A percentile compares a stretch with the other conserved stretches of the same genome.
These are phyloP conservation scores for Russula compacta DNA, from an alignment of 768 basidiomycete species.

Conservation along the genomic window DNA sequence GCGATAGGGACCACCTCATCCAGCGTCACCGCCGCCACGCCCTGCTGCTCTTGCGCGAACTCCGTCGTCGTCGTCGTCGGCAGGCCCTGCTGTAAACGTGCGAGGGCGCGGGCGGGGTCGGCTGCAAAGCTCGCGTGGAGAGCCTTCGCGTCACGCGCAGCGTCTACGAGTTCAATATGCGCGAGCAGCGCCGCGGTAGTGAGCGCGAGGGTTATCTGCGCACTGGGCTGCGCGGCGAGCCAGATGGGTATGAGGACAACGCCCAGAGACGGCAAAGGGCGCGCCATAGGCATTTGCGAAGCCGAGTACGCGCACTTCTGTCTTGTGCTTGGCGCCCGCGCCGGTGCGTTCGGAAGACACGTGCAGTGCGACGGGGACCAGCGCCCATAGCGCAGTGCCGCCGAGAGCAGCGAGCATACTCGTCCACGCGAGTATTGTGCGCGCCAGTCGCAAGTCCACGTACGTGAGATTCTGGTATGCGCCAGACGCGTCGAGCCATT, in stretches of 20 bases:
- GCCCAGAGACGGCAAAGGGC: slow-evolving; percentile 76
- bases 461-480: slow-evolving; percentile 18
- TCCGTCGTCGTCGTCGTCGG: neutral
- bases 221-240: slow-evolving; percentile 65
- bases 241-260: slow-evolving; percentile 55
- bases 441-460: slow-evolving; percentile 37
- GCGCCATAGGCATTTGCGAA: slow-evolving; percentile 89
- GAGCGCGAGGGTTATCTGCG: slow-evolving; percentile 67
- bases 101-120: slow-evolving; percentile 37
- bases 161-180: slow-evolving; percentile 74
- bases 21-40: slow-evolving; percentile 30
- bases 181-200: slow-evolving; percentile 59
- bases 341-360: slow-evolving; percentile 31
- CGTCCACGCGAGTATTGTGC: slow-evolving; percentile 54
- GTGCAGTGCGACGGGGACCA: slow-evolving; percentile 65
- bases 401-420: slow-evolving; percentile 43
- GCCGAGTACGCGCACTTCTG: slow-evolving; percentile 58
- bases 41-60: neutral
- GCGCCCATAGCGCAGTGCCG: slow-evolving; percentile 60
- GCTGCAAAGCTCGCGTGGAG: slow-evolving; percentile 44
- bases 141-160: slow-evolving; percentile 58
- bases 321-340: slow-evolving; percentile 26
- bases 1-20: slow-evolving; percentile 65
- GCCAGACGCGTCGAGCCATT: slow-evolving; percentile 62
- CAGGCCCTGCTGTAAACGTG: slow-evolving; percentile 23